Base-by-base conservation (phyloP, 495 filamentous ascomycete genomes). In the Darksidea phi region DNA sequence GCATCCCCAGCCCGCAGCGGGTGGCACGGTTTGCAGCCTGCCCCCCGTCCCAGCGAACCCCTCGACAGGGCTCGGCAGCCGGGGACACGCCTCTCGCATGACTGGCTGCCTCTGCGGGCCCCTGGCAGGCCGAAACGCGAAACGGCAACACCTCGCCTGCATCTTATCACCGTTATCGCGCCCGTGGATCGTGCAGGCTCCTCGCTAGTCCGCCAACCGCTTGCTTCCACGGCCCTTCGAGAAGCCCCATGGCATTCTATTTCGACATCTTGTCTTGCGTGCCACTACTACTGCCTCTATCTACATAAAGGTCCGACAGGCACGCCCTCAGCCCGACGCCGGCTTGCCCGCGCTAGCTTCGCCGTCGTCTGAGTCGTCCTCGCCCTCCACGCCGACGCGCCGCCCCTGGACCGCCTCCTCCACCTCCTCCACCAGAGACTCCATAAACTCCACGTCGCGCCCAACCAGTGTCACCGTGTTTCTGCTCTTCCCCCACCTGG, bases 391-490 rank as follows among this genome's bases (percentile, higher is more conserved):
- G 15, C 70, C 59, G 1, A 88, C 82, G 49, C 76, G 71, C 55
- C 72, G 71, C 1, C 85, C 86, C 66, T 84, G 72, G 0, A 88
- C 82, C 42, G 78, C 79, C 63, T 78, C 70, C 75, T 86, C 85
- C 20, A 89, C 84, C 67, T 86, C 82, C 6, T 74, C 59, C 18
- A 87, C 73, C 65, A 89, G 59, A 4, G 74, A 75, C 63, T 88
- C 84, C 71, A 90, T 79, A 57, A 75, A 84, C 13, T 77, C 83
- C 66, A 79, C 75, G 61, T 90, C 83, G 11, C 73, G 80, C 12
- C 94, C 94, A 17, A 96, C 92, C 24, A 98, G 76, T 23, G 94
- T 97, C 26, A 98, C 89, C 0, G 90, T 92, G 71, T 98, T 98
- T 25, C 81, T 79, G 67, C 84, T 84, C 78, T 88, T 93, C 0